Evolutionary conservation across 1,284 basidiomycete species (phyloP), one percentile per base, ranked within the genome.

Genomic region (Pseudozyma hubeiensis): DNA sequence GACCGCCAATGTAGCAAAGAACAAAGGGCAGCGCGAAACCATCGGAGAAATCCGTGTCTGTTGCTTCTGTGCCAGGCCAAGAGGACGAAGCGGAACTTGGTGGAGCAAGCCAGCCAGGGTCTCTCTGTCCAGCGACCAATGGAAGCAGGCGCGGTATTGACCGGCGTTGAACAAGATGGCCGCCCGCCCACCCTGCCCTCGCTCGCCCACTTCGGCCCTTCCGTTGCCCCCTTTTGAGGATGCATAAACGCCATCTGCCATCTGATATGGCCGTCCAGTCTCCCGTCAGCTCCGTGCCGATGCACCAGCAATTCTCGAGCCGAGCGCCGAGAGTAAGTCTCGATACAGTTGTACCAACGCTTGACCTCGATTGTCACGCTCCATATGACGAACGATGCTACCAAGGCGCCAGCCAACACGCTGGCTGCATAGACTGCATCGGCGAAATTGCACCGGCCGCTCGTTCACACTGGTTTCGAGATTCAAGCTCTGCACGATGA

Each of bases 21-120:
- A 16, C 40, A 41, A 7, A 44, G 19, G 6, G 17, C 17, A 44
- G 19, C 11, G n/a, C n/a, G 40, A 29, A n/a, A 39, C 16, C 41
- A 13, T 67, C 64, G 59, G 64, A 67, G 41, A 53, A 54, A 58
- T 62, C 64, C 59, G 64, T 48, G 64, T 56, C 29, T 19, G 17
- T 44, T 19, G 43, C 16, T 9, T 7, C 13, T 16, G 16, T 16
- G 39, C 39, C 39, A 16, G 39, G 39, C 39, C 11, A 16, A 7
- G 39, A 41, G 39, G 13, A 8, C 24, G 17, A 13, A 24, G 43
- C 43, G 43, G 43, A 8, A 13, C 43, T 44, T 2, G 43, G 19
- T 19, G 43, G 40, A 41, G 40, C 33, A 40, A n/a, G n/a, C 41
- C 24, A 24, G 24, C 24, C 24, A 24, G 24, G 24, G 24, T 24